phyloP scores from a whole-genome alignment of 2,329 filamentous ascomycete species.

The Colletotrichum tropicicola region DNA sequence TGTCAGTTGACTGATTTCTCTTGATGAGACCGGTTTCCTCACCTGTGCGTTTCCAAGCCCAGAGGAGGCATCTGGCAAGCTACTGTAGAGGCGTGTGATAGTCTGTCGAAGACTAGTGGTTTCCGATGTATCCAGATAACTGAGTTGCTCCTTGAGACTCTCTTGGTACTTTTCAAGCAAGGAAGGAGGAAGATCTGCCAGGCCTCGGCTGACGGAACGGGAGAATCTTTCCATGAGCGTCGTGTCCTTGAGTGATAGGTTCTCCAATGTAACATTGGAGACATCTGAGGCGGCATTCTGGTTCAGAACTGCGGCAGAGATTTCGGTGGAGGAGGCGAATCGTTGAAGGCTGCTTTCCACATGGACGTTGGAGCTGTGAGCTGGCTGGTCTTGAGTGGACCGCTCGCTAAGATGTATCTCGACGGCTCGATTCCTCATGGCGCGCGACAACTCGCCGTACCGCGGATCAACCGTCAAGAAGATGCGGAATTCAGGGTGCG shows the following conservation, averaged over 20 bases:
- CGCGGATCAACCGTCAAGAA: conserved; percentile 94
- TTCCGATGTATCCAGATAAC: conserved; percentile 40
- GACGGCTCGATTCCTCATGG: conserved; percentile 94
- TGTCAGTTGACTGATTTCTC: conserved; percentile 20
- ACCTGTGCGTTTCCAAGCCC: conserved; percentile 53
- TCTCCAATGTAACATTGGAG: conserved; percentile 51
- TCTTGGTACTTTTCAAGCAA: conserved; percentile 17
- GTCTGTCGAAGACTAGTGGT: conserved; percentile 42
- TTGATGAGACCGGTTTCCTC: conserved; percentile 39
- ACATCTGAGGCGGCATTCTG: conserved; percentile 36
- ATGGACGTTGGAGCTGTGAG: conserved; percentile 50
- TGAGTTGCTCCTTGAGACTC: conserved; percentile 24
- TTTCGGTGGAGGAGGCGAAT: conserved; percentile 49
- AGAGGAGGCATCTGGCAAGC: conserved; percentile 38
- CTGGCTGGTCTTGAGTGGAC: conserved; percentile 41
- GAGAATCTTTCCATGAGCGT: conserved; percentile 43
- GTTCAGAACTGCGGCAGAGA: conserved; percentile 36
- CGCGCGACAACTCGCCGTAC: conserved; percentile 92
- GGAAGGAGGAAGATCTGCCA: background rate
- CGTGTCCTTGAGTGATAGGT: conserved; percentile 57
- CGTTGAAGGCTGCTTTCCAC: conserved; percentile 61
- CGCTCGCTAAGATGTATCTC: conserved; percentile 79
- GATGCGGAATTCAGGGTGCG: conserved; percentile 88
- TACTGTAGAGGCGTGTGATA: conserved; percentile 46
- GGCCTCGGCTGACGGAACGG: conserved; percentile 22